phyloP scores from a whole-genome alignment of 1,139 yeast genomes.

The Maudiozyma humilis region DNA sequence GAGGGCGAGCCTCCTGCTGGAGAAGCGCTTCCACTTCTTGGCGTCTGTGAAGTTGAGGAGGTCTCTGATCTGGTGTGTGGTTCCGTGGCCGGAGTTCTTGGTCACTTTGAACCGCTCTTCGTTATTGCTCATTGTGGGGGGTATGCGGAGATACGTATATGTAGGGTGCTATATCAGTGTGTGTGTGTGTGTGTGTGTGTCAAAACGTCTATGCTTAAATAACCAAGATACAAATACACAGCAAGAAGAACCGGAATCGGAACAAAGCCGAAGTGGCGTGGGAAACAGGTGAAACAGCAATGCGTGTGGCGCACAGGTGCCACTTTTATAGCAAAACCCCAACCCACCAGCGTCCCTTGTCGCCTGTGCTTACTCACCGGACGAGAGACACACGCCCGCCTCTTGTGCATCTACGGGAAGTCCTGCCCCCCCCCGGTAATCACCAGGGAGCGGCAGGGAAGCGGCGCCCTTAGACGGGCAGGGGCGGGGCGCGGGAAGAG shows the following conservation, averaged over 20 bases:
- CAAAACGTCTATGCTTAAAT: no score
- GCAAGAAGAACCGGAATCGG: no score
- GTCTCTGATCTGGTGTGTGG: constrained; percentile 70
- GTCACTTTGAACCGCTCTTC: constrained; percentile 7
- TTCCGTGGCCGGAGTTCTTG: constrained; percentile 38
- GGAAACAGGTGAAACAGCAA: not conserved
- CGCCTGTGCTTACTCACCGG: no score
- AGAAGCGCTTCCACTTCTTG: constrained; percentile 76
- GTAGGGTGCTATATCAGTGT: not conserved
- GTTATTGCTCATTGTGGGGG: not conserved
- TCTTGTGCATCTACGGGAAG: no score
- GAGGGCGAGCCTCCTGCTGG: constrained; percentile 78
- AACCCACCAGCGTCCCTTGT: no score
- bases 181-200: not conserved
- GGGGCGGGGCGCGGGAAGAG: no score
- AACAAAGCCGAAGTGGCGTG: not conserved
- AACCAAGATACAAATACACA: no score
- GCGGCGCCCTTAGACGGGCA: no score
- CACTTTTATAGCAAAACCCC: not conserved
- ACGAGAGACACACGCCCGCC: no score
- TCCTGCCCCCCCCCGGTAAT: no score
- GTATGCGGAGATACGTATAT: not conserved
- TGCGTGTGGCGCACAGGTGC: not conserved
- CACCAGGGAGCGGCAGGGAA: not conserved
- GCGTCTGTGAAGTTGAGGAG: constrained; percentile 74